phyloP scores from a whole-genome alignment of 2,329 filamentous ascomycete species.

The Acephala macrosclerotiorum region DNA sequence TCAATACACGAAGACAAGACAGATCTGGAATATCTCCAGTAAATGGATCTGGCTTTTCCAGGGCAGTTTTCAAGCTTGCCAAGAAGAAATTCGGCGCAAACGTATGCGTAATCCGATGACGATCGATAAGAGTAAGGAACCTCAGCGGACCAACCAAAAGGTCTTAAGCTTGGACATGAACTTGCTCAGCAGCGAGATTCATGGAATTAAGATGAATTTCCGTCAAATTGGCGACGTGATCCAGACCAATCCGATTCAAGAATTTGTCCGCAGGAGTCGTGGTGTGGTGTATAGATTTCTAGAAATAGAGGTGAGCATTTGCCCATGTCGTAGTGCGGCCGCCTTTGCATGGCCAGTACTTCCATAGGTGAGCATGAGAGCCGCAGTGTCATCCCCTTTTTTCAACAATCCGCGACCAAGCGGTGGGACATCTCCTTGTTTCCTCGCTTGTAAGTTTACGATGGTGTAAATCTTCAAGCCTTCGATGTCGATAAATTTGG shows the following conservation, averaged over 20 bases:
- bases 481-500: slow-evolving; percentile 32
- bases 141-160: slow-evolving; percentile 48
- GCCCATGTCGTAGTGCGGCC: slow-evolving; percentile 51
- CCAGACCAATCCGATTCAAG: slow-evolving; percentile 53
- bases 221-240: slow-evolving; percentile 60
- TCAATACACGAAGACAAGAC: slow-evolving; percentile 42
- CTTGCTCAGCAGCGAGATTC: slow-evolving; percentile 49
- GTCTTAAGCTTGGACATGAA: slow-evolving; percentile 53
- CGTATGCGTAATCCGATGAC: slow-evolving; percentile 50
- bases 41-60: slow-evolving; percentile 8
- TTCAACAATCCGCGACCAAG: background rate
- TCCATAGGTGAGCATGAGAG: slow-evolving; percentile 60
- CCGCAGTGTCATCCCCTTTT: slow-evolving; percentile 13
- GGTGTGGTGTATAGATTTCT: slow-evolving; percentile 18
- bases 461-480: slow-evolving; percentile 11
- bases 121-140: slow-evolving; percentile 50
- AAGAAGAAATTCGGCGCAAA: slow-evolving; percentile 56
- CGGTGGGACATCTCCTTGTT: background rate
- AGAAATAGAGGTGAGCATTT: slow-evolving; percentile 48
- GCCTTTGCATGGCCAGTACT: slow-evolving; percentile 60
- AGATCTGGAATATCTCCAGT: slow-evolving; percentile 37
- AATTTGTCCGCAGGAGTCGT: slow-evolving; percentile 30
- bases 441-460: background rate
- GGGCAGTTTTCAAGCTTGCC: slow-evolving; percentile 21
- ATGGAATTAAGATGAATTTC: slow-evolving; percentile 61